Evolutionary conservation across 257 asterid genomes (phyloP).

Genomic region (Solanum okadae): DNA sequence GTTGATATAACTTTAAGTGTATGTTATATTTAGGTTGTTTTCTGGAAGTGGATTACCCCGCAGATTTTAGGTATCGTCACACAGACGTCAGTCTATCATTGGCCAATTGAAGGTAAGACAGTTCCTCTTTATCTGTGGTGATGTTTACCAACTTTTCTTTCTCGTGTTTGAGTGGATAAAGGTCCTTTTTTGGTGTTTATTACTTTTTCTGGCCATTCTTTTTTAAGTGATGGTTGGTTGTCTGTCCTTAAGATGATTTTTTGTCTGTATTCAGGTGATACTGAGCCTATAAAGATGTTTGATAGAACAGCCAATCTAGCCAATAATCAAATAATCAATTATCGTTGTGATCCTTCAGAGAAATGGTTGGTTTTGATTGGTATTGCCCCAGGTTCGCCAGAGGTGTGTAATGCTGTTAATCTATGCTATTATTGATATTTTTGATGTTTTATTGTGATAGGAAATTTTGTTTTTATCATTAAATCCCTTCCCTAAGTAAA

Average conservation of each 20-base stretch:
- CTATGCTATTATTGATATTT: not conserved
- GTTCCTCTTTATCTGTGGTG: not conserved
- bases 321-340: conserved; percentile 89
- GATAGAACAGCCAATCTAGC: conserved; percentile 92
- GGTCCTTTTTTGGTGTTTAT: not conserved
- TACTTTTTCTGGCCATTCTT: not conserved
- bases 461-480: not conserved
- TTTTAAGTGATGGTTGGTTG: not conserved
- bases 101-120: conserved; percentile 80
- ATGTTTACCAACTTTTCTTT: not conserved
- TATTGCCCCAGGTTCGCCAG: conserved; percentile 96
- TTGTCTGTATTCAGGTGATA: conserved; percentile 51
- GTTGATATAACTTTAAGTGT: not conserved
- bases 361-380: conserved; percentile 99
- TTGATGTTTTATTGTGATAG: not conserved
- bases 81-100: conserved; percentile 85
- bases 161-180: not conserved
- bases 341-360: conserved; percentile 95
- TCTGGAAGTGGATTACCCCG: conserved; percentile 98
- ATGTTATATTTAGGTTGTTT: conserved; percentile 54
- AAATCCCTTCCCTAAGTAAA: not conserved
- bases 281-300: conserved; percentile 91
- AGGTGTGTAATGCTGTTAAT: conserved; percentile 39
- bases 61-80: conserved; percentile 94
- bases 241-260: conserved; percentile 1